Evolutionary conservation across 768 basidiomycete genomes (phyloP).

Genomic region (Coprinopsis cinerea): DNA sequence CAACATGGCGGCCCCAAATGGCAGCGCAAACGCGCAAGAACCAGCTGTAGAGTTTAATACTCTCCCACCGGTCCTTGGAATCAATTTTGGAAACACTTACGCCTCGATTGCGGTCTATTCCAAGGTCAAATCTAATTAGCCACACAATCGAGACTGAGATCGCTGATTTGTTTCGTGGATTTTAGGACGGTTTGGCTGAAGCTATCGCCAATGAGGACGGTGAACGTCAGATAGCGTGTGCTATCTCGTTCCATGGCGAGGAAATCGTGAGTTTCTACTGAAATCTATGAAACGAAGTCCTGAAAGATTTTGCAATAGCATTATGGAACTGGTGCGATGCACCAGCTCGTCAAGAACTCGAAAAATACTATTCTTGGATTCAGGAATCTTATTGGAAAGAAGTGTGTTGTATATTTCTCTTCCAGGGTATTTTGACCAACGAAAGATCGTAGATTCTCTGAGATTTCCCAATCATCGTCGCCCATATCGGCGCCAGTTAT

Average conservation of each 20-base stretch:
- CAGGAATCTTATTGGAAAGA: constrained; percentile 89
- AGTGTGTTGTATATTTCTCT: constrained; percentile 33
- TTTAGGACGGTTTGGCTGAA: constrained; percentile 82
- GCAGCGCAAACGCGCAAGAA: constrained; percentile 23
- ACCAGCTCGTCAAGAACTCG: constrained; percentile 91
- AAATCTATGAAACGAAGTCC: constrained; percentile 1
- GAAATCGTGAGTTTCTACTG: constrained; percentile 60
- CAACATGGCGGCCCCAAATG: too few species aligned
- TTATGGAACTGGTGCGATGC: constrained; percentile 91
- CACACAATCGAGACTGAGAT: too few species aligned
- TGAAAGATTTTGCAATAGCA: constrained; percentile 50
- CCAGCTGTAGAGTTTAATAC: constrained; percentile 28
- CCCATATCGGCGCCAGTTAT: constrained; percentile 66
- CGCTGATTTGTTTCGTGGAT: constrained; percentile 6
- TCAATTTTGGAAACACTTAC: constrained; percentile 95
- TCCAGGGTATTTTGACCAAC: neutral
- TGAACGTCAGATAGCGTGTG: constrained; percentile 95
- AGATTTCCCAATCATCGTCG: constrained; percentile 46
- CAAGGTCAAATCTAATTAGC: constrained; percentile 47
- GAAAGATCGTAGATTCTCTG: constrained; percentile 54
- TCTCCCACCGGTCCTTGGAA: constrained; percentile 72
- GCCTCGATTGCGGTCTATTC: constrained; percentile 94
- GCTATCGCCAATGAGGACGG: constrained; percentile 99
- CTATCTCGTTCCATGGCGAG: constrained; percentile 86
- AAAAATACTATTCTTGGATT: constrained; percentile 95